These are phyloP conservation scores for Suhomyces canberraensis DNA, from an alignment of 805 yeast genomes.

Conservation along the genomic window DNA sequence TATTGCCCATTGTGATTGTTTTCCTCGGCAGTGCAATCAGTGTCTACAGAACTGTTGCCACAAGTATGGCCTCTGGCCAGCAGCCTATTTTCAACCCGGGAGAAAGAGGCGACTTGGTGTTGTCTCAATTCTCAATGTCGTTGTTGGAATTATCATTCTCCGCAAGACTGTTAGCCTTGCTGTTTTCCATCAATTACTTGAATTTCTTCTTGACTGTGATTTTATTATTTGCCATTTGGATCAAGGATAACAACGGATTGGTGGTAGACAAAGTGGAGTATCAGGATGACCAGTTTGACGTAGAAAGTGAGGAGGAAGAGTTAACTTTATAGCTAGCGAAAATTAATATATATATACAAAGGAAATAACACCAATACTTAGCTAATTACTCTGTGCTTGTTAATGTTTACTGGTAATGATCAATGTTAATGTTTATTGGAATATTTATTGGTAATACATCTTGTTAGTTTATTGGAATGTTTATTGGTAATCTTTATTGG, in stretches of 20 bases:
- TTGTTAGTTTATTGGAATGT: no score
- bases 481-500: no score
- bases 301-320: slow-evolving; percentile 1
- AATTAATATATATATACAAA: background rate
- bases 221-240: slow-evolving; percentile 26
- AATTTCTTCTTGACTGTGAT: slow-evolving; percentile 11
- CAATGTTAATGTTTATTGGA: no score
- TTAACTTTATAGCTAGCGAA: background rate
- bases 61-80: background rate
- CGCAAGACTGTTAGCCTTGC: background rate
- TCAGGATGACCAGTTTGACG: background rate
- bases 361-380: background rate
- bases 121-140: slow-evolving; percentile 1
- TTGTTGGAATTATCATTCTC: background rate
- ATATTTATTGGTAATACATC: no score
- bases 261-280: slow-evolving; percentile 15
- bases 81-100: background rate
- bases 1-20: slow-evolving; percentile 19
- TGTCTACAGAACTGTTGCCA: background rate
- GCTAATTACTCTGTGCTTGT: no score
- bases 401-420: no score
- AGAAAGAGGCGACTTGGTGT: background rate
- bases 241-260: slow-evolving; percentile 28
- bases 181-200: slow-evolving; percentile 12
- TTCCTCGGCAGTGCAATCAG: background rate